phyloP scores from a whole-genome alignment of 2,329 filamentous ascomycete species.

The Dothiorella sarmentorum region DNA sequence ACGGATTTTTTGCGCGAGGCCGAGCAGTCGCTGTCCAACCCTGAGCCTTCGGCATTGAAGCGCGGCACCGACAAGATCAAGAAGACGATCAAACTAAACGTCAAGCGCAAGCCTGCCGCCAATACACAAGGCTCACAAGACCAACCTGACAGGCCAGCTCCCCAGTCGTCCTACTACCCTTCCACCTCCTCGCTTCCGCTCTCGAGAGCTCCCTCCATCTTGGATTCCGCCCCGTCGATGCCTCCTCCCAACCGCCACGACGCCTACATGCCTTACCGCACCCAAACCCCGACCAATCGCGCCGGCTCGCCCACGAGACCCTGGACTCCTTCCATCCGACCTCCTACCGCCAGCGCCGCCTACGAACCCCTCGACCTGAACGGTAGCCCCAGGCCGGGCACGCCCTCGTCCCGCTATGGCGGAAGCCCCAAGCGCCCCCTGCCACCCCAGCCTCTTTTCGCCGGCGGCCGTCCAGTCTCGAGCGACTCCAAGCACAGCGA shows the following conservation, averaged over 20 bases:
- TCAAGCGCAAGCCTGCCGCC: slow-evolving; percentile 22
- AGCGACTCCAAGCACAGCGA: slow-evolving; percentile 50
- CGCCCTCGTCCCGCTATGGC: slow-evolving; percentile 83
- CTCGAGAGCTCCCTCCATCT: slow-evolving; percentile 49
- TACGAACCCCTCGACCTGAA: slow-evolving; percentile 90
- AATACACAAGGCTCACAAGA: slow-evolving; percentile 28
- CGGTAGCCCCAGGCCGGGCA: slow-evolving; percentile 84
- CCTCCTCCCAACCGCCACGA: slow-evolving; percentile 56
- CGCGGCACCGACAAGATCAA: slow-evolving; percentile 27
- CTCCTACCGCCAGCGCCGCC: slow-evolving; percentile 65
- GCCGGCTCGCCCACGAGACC: slow-evolving; percentile 38
- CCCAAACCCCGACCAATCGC: slow-evolving; percentile 49
- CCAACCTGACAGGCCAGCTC: slow-evolving; percentile 39
- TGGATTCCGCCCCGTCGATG: slow-evolving; percentile 49
- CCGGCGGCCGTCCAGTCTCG: slow-evolving; percentile 49
- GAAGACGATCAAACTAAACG: slow-evolving; percentile 30
- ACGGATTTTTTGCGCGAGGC: slow-evolving; percentile 45
- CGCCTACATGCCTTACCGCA: slow-evolving; percentile 59
- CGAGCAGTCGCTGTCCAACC: slow-evolving; percentile 29
- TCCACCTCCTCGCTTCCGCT: slow-evolving; percentile 40
- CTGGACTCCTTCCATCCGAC: slow-evolving; percentile 59
- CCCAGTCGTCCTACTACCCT: slow-evolving; percentile 49
- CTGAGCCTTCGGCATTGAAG: slow-evolving; percentile 24
- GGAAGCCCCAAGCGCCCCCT: slow-evolving; percentile 83
- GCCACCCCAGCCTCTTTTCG: slow-evolving; percentile 83